Conservation (phyloP, 192 early-diverging fungal species). For the Linnemannia elongata region DNA sequence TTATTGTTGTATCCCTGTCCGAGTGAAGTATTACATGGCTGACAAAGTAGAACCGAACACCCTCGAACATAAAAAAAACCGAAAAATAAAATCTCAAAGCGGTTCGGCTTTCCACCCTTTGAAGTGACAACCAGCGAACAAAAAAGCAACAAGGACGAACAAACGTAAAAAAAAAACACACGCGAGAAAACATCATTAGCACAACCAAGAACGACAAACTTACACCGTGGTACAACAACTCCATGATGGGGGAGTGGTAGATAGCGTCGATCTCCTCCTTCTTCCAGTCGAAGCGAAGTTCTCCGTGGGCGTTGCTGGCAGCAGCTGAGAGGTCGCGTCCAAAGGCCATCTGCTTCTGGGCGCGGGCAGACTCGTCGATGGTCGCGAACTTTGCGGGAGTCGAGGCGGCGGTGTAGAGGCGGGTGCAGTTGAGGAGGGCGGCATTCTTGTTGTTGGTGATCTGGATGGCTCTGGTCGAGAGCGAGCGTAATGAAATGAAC, state of each 20-base stretch:
- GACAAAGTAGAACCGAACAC: neutral
- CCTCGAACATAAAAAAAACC: neutral
- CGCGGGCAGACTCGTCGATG: slow-evolving; percentile 54
- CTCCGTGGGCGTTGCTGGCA: slow-evolving; percentile 61
- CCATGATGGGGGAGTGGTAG: slow-evolving; percentile 83
- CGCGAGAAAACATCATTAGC: neutral
- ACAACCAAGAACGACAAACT: slow-evolving; percentile 29
- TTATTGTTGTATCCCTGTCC: slow-evolving; percentile 2
- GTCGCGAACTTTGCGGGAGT: slow-evolving; percentile 60
- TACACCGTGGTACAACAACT: slow-evolving; percentile 81
- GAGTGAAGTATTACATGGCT: neutral
- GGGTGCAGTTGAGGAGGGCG: slow-evolving; percentile 44
- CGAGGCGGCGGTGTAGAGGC: slow-evolving; percentile 59
- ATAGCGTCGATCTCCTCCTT: slow-evolving; percentile 79
- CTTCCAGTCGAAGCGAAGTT: slow-evolving; percentile 78
- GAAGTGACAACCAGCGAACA: slow-evolving; percentile 46
- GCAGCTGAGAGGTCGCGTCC: slow-evolving; percentile 59
- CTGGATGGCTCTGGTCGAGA: slow-evolving; percentile 53
- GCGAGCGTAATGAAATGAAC: slow-evolving; percentile 47
- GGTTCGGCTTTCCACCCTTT: slow-evolving; percentile 50
- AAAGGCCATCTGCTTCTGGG: slow-evolving; percentile 48
- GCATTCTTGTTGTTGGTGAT: slow-evolving; percentile 41
- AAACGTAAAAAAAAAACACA: slow-evolving; percentile 15
- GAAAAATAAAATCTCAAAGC: slow-evolving; percentile 7
- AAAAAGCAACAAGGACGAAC: slow-evolving; percentile 3